Evolutionary conservation across 805 yeast species (phyloP).

Genomic region (Ogataea corticis): DNA sequence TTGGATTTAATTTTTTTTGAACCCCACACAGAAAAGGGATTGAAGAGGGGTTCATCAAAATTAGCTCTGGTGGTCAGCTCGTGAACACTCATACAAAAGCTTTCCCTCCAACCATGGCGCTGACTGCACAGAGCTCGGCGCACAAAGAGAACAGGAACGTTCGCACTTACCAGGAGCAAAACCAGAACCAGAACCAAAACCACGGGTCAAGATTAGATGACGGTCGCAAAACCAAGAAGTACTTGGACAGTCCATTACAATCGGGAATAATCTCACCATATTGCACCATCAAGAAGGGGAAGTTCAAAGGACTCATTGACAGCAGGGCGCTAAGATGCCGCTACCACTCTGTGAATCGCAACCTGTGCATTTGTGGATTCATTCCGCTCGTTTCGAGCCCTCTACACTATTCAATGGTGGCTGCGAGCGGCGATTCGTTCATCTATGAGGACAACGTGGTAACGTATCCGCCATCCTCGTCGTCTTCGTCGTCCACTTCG

Average conservation of each 20-base stretch:
- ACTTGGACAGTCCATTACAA: neutral
- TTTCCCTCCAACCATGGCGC: neutral
- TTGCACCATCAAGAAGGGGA: constrained; percentile 20
- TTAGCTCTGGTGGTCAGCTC: neutral
- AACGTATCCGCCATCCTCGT: constrained; percentile 13
- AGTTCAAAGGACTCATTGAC: constrained; percentile 22
- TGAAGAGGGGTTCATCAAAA: no score
- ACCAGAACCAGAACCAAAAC: neutral
- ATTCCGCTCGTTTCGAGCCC: constrained; percentile 25
- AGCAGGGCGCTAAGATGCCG: constrained; percentile 22
- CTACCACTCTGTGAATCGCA: constrained; percentile 19
- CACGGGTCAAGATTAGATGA: neutral
- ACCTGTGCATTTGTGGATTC: constrained; percentile 20
- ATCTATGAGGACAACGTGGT: constrained; percentile 2
- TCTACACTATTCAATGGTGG: constrained; percentile 13
- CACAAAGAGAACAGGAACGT: constrained; percentile 14
- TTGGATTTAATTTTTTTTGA: neutral
- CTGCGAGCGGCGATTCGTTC: neutral
- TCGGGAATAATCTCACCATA: constrained; percentile 6
- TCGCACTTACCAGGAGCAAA: neutral
- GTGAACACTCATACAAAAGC: neutral
- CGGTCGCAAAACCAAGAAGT: neutral
- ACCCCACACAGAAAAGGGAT: neutral
- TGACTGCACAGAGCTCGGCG: constrained; percentile 1
- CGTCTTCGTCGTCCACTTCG: constrained; percentile 14